Percentiles rank a stretch among this genome's conserved stretches.
Conservation (phyloP, 345 rosid genomes). For the Rhodamnia rubescens region DNA sequence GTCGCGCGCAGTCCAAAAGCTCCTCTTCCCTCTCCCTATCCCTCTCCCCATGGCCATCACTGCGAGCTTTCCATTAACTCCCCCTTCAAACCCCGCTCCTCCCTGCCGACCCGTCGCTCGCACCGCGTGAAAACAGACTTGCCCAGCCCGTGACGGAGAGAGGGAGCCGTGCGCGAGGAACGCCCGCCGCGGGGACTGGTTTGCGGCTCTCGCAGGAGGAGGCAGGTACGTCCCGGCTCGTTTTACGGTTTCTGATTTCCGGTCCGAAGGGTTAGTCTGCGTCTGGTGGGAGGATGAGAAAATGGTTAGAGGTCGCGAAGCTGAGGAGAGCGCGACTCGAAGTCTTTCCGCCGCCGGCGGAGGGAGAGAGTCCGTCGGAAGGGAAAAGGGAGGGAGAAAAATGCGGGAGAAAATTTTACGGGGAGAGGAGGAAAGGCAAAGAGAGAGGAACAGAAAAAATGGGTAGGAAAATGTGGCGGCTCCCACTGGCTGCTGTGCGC, state of each 20-base stretch:
- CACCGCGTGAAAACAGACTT: neutral
- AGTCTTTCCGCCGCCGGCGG: neutral
- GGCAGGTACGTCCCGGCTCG: neutral
- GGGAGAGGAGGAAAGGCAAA: neutral
- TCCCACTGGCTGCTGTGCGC: neutral
- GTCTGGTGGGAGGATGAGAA: neutral
- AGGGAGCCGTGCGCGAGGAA: neutral
- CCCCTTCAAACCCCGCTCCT: neutral
- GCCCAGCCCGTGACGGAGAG: neutral
- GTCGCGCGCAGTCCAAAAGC: neutral
- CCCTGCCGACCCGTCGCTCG: neutral
- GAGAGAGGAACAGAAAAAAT: neutral
- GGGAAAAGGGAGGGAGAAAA: neutral
- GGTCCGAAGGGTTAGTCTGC: neutral
- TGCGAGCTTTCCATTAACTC: neutral
- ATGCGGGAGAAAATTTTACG: neutral
- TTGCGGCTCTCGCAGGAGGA: neutral
- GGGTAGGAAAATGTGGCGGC: neutral
- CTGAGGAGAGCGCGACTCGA: accelerated
- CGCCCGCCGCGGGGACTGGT: neutral
- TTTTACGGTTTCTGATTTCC: neutral
- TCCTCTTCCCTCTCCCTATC: neutral
- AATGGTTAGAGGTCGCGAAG: neutral
- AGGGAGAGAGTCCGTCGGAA: neutral
- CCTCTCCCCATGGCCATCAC: neutral